A percentile compares a stretch with the other conserved stretches of the same genome.
These are phyloP conservation scores for Xylaria flabelliformis DNA, from an alignment of 495 filamentous ascomycete genomes.

Conservation along the genomic window DNA sequence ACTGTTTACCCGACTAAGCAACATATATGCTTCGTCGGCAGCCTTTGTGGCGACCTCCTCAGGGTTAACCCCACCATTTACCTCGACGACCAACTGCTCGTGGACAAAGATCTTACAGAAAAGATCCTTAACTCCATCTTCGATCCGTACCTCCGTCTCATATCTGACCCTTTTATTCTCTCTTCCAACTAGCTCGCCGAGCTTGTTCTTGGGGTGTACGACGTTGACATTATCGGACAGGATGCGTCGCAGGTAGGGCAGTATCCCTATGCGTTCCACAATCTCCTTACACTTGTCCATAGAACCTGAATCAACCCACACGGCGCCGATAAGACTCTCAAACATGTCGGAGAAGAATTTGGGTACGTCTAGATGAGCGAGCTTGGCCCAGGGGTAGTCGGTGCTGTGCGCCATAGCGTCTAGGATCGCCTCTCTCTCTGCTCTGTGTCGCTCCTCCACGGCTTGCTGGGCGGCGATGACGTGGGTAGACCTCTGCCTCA, in stretches of 20 bases:
- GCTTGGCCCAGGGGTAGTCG: slow-evolving; percentile 76
- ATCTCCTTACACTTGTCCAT: slow-evolving; percentile 63
- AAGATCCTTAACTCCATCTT: slow-evolving; percentile 40
- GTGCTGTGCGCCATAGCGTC: slow-evolving; percentile 53
- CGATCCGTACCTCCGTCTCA: slow-evolving; percentile 36
- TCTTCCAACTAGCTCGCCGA: slow-evolving; percentile 60
- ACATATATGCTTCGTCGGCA: slow-evolving; percentile 54
- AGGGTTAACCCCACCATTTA: slow-evolving; percentile 53
- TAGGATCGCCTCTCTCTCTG: slow-evolving; percentile 57
- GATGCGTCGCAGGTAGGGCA: slow-evolving; percentile 66
- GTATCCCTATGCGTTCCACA: slow-evolving; percentile 67
- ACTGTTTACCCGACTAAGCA: slow-evolving; percentile 6
- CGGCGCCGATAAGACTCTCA: slow-evolving; percentile 81
- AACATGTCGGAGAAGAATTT: slow-evolving; percentile 90
- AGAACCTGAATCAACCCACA: slow-evolving; percentile 82
- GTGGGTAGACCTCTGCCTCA: slow-evolving; percentile 61
- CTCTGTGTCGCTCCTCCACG: slow-evolving; percentile 56
- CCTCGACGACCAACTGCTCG: slow-evolving; percentile 51
- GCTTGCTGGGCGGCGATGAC: slow-evolving; percentile 50
- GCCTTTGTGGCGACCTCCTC: slow-evolving; percentile 65
- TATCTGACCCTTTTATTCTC: slow-evolving; percentile 60
- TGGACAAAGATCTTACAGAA: slow-evolving; percentile 60
- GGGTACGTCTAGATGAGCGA: slow-evolving; percentile 68
- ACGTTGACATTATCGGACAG: slow-evolving; percentile 64
- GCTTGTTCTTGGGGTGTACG: slow-evolving; percentile 76